Conservation (phyloP, 2,329 filamentous ascomycete genomes). For the Sclerotinia spermophila region DNA sequence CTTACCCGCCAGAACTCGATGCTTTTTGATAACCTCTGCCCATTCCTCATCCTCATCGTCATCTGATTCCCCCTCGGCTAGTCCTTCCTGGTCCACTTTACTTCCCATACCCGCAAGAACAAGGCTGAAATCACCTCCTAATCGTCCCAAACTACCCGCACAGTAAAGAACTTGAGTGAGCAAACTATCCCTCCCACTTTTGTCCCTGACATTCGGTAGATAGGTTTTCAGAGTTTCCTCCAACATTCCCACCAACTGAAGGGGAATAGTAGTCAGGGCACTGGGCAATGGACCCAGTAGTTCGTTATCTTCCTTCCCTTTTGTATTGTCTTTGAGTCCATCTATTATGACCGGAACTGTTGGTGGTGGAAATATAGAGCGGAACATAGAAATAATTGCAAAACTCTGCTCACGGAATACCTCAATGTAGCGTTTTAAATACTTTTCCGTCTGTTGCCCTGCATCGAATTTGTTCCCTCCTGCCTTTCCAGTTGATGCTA, state of each 20-base stretch:
- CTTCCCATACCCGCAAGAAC: slow-evolving; percentile 62
- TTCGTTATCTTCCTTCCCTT: slow-evolving; percentile 35
- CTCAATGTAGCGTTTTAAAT: slow-evolving; percentile 92
- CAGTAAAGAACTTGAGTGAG: slow-evolving; percentile 92
- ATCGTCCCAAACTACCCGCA: slow-evolving; percentile 80
- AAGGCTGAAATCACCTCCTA: slow-evolving; percentile 91
- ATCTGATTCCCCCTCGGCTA: slow-evolving; percentile 43
- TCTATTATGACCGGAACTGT: slow-evolving; percentile 22
- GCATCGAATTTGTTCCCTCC: slow-evolving; percentile 50
- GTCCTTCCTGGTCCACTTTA: slow-evolving; percentile 37
- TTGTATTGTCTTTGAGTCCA: slow-evolving; percentile 21
- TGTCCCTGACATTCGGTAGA: slow-evolving; percentile 77
- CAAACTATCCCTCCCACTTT: slow-evolving; percentile 76
- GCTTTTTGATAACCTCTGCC: slow-evolving; percentile 85
- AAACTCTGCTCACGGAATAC: slow-evolving; percentile 98
- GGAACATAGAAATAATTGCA: slow-evolving; percentile 90
- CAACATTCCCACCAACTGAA: slow-evolving; percentile 78
- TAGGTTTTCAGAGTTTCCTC: slow-evolving; percentile 72
- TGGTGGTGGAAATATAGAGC: slow-evolving; percentile 71
- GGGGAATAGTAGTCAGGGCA: slow-evolving; percentile 76
- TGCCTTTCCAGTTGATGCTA: slow-evolving; percentile 17
- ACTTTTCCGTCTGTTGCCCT: slow-evolving; percentile 91
- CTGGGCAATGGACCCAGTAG: slow-evolving; percentile 64
- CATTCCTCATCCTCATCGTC: slow-evolving; percentile 58
- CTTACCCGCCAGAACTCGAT: slow-evolving; percentile 77